phyloP scores from a whole-genome alignment of 805 yeast genomes.

The Saturnispora bothae region DNA sequence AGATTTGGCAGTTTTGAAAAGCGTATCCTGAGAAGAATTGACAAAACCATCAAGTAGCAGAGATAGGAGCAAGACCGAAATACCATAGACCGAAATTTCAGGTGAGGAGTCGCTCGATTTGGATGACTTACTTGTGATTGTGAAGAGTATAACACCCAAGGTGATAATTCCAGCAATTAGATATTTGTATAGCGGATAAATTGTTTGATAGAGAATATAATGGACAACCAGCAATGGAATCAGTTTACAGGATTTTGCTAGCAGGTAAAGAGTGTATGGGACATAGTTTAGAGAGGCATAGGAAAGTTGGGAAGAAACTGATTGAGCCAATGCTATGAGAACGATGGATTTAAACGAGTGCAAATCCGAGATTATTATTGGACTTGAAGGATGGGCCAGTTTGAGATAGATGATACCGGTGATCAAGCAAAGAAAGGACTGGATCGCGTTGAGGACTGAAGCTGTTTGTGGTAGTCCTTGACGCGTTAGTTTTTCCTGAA shows the following conservation, averaged over 20 bases:
- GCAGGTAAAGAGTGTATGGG: slow-evolving; percentile 71
- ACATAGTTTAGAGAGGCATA: slow-evolving; percentile 70
- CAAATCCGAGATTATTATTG: slow-evolving; percentile 11
- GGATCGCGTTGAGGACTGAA: slow-evolving; percentile 63
- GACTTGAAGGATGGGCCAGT: not conserved
- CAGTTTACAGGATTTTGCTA: slow-evolving; percentile 89
- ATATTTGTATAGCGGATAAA: slow-evolving; percentile 68
- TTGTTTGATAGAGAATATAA: slow-evolving; percentile 52
- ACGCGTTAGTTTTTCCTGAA: slow-evolving; percentile 76
- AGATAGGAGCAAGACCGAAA: slow-evolving; percentile 46
- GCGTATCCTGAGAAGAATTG: slow-evolving; percentile 84
- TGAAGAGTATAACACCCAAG: slow-evolving; percentile 71
- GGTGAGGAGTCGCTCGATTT: not conserved
- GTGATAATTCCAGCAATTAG: slow-evolving; percentile 73
- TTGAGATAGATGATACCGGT: slow-evolving; percentile 54
- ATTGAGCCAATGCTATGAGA: slow-evolving; percentile 60
- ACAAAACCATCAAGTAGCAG: slow-evolving; percentile 84
- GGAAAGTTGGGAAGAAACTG: slow-evolving; percentile 76
- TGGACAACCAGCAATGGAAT: slow-evolving; percentile 92
- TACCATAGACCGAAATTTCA: slow-evolving; percentile 39
- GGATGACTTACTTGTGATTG: slow-evolving; percentile 32
- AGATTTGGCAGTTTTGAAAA: slow-evolving; percentile 39
- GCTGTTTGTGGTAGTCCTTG: slow-evolving; percentile 53
- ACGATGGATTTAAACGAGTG: slow-evolving; percentile 27
- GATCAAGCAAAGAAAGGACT: slow-evolving; percentile 60